Evolutionary conservation across 2,329 filamentous ascomycete species (phyloP).

Genomic region (Trichoderma aggressivum): DNA sequence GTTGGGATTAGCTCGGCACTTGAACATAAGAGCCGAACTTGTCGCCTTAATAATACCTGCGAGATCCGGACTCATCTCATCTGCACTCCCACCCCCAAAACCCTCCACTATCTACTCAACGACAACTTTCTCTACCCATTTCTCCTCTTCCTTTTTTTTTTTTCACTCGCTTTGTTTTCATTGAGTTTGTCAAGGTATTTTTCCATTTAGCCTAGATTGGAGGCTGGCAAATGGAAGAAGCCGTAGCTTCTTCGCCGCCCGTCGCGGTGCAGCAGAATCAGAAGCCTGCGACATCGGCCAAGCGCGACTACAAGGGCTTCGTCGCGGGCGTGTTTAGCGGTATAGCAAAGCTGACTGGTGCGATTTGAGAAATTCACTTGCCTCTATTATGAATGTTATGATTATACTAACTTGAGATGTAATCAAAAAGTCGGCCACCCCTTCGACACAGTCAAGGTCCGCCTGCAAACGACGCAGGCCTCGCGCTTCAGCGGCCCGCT

Average conservation of each 20-base stretch:
- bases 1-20: not conserved
- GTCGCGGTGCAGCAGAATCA: not conserved
- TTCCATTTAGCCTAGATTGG: not conserved
- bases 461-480: slow-evolving; percentile 78
- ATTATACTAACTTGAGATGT: not conserved
- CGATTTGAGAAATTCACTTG: not conserved
- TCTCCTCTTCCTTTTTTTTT: not conserved
- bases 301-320: slow-evolving; percentile 82
- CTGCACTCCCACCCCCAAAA: not conserved
- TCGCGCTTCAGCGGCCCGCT: slow-evolving; percentile 80
- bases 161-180: not conserved
- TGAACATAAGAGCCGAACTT: not conserved
- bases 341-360: slow-evolving; percentile 82
- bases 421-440: slow-evolving; percentile 57
- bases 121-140: not conserved
- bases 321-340: slow-evolving; percentile 95
- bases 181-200: not conserved
- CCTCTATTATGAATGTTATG: no score
- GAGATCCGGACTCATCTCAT: not conserved
- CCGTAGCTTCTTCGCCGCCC: not conserved
- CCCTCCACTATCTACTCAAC: not conserved
- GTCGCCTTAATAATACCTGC: not conserved
- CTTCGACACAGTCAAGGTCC: slow-evolving; percentile 97
- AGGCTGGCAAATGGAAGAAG: slow-evolving; percentile 7
- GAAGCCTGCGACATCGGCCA: slow-evolving; percentile 12